Base-by-base conservation (phyloP, 208 protist species). In the Trypanosoma avium region DNA sequence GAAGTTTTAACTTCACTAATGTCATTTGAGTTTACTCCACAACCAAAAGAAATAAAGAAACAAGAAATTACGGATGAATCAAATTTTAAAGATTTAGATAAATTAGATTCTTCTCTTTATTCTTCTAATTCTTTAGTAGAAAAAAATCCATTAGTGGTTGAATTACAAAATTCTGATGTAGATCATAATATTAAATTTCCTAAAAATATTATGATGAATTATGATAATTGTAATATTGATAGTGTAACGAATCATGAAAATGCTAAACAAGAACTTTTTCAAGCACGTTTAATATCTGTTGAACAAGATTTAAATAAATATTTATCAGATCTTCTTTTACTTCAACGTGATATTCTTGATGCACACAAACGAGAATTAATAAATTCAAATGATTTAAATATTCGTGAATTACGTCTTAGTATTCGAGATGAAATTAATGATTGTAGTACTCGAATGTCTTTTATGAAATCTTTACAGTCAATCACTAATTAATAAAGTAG, bases 371-470 rank as follows among this genome's bases (percentile, higher is more conserved):
- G 49, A 21, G 61, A 49, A 1, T 21, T 57, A 5, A 38, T 57
- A 27, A 36, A 66, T 45, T 21, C 32, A 22, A 15, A 58, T 19
- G 36, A 55, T 46, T 1, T 22, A 9, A 40, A 32, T 49, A n/a
- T 57, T 57, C 10, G 48, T 24, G 48, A 32, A 13, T 33, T 66
- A 30, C 33, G 35, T 21, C 46, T 58, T 2, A 35, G 30, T 27
- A 38, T 66, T 9, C 33, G 49, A 19, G 61, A 66, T 27, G 48
- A 66, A 49, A 29, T 66, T 3, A 53, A 66, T 47, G 48, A 47
- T 7, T 48, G 48, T 49, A 15, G 26, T 49, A 26, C 2, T 21
- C 49, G 49, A 17, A 45, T 46, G 26, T 46, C 32, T n/a, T 50
- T n/a, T 2, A 13, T 58, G 1, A 26, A 30, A 32, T 29, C 36